Percentiles rank a stretch among this genome's conserved stretches.
Evolutionary conservation across 768 basidiomycete species (phyloP).

Genomic region (Gloeopeniophorella convolvens): DNA sequence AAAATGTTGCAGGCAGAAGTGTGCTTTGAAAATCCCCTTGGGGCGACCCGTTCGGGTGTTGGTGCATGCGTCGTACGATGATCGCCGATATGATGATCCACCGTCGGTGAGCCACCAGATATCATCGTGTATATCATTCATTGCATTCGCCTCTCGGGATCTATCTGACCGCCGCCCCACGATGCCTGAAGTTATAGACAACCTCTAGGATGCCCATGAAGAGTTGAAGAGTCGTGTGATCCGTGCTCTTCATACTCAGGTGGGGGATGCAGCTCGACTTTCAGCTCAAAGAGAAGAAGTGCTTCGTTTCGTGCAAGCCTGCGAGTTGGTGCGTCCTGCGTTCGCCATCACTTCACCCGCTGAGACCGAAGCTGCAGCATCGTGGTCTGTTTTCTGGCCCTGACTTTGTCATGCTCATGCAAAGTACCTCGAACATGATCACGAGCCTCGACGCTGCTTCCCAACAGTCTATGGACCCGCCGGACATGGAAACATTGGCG

Average conservation of each 20-base stretch:
- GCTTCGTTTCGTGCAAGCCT: neutral
- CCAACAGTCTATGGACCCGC: slow-evolving; percentile 1
- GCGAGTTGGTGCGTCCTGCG: neutral
- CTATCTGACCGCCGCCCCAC: no score
- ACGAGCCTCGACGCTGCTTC: neutral
- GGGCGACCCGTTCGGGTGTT: no score
- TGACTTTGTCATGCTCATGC: neutral
- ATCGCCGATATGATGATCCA: no score
- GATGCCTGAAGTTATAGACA: no score
- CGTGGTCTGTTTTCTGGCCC: neutral
- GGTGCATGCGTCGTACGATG: no score
- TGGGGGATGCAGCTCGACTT: neutral
- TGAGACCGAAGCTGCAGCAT: slow-evolving; percentile 8
- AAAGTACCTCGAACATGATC: slow-evolving; percentile 3
- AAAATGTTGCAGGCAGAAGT: no score
- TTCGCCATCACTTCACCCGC: neutral
- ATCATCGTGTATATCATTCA: no score
- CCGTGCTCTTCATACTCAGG: neutral
- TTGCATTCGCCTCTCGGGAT: no score
- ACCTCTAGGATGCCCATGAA: no score
- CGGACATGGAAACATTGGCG: neutral
- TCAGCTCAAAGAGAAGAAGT: neutral
- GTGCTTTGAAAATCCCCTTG: no score
- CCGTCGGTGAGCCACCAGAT: no score
- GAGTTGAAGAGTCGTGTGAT: no score